Evolutionary conservation across 768 basidiomycete species (phyloP).

Genomic region (Leccinum imitatum): DNA sequence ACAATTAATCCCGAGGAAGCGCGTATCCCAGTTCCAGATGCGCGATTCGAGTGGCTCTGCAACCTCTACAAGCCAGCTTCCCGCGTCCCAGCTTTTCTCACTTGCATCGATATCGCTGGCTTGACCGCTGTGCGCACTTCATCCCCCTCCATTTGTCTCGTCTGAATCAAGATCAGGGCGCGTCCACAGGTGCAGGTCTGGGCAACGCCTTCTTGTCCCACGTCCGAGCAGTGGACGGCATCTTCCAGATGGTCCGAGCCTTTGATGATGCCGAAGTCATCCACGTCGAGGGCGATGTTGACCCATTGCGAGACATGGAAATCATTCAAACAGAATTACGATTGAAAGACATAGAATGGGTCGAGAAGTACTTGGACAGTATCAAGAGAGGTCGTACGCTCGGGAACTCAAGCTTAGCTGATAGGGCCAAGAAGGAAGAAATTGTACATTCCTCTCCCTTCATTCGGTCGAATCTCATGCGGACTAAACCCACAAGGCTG

Average conservation of each 20-base stretch:
- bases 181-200: constrained; percentile 96
- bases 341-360: constrained; percentile 98
- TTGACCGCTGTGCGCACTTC: constrained; percentile 73
- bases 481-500: constrained; percentile 51
- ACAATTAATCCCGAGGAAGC: constrained; percentile 95
- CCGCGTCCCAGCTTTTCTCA: constrained; percentile 90
- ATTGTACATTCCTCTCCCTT: constrained; percentile 51
- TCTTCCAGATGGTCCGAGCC: constrained; percentile 96
- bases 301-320: constrained; percentile 95
- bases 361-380: constrained; percentile 82
- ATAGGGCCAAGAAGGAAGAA: constrained; percentile 96
- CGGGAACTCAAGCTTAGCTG: constrained; percentile 77
- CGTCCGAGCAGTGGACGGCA: constrained; percentile 97
- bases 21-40: constrained; percentile 92
- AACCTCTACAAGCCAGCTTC: constrained; percentile 86
- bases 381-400: constrained; percentile 76
- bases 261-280: constrained; percentile 99
- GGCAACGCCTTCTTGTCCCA: constrained; percentile 98
- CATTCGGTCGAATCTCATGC: constrained; percentile 6
- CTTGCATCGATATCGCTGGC: constrained; percentile 98
- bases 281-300: constrained; percentile 97
- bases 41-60: constrained; percentile 93
- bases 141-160: constrained; percentile 3
- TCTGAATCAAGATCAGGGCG: constrained; percentile 56
- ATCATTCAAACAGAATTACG: constrained; percentile 94